Base-by-base conservation (phyloP, 73 alveolate genomes). In the Breviolum minutum region DNA sequence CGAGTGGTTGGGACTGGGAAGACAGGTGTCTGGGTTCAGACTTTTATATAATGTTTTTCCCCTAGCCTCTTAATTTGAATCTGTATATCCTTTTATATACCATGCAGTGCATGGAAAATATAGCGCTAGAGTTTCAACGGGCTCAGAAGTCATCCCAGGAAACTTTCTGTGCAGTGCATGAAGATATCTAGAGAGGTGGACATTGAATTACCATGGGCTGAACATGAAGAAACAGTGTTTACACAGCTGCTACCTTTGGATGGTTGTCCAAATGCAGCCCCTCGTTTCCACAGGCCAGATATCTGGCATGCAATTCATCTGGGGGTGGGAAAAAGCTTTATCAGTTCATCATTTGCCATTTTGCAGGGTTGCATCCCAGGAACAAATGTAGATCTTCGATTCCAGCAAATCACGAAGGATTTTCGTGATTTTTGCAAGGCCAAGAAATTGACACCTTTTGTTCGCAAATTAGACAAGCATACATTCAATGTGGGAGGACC, bases 261-360 rank as follows among this genome's bases (percentile, higher is more conserved):
- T 83, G 92, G 92, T 8, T 8, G 92, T 20, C 32, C 26, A 24
- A 83, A 83, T 24, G 48, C 73, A 60, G 19, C 26, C 7, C 61
- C 92, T 26, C 26, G 30, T 9, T 60, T 83, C 24, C 92, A 83
- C 27, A 70, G 92, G 14, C 92, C 92, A 5, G 92, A 83, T 74
- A 5, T 83, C 5, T 83, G 92, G 92, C 92, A 83, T 83, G 70
- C 61, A 0, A 20, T 83, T 20, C 92, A 83, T 54, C 60, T 83
- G 11, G 92, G 92, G n/a, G 61, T 83, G 3, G 92, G 92, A 14
- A 83, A 83, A 27, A 48, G 74, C 9, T 83, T 83, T 24, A 8
- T 83, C 0, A 19, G 74, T 7, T 83, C 92, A 19, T 8, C 32
- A 17, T n/a, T 83, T 6, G n/a, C 76, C 24, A 74, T 83, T 7